phyloP scores from a whole-genome alignment of 495 filamentous ascomycete species.

The Bombardia bombarda region DNA sequence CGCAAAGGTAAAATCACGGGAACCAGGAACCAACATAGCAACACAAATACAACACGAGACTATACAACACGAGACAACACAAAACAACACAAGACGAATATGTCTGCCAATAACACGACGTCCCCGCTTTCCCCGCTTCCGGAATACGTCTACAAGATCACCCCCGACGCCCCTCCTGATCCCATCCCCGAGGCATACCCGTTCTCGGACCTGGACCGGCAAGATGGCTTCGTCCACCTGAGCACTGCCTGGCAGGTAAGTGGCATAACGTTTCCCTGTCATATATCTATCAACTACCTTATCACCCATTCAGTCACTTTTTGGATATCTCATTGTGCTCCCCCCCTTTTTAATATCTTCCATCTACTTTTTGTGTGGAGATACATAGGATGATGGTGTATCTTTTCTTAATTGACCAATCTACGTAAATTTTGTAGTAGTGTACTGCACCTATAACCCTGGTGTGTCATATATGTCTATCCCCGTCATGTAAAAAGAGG shows the following conservation, averaged over 20 bases:
- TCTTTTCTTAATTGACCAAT: too few relatives aligned
- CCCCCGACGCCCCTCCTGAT: constrained; percentile 31
- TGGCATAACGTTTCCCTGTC: neutral
- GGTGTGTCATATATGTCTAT: neutral
- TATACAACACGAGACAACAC: neutral
- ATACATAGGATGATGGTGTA: too few relatives aligned
- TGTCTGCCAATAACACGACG: constrained; percentile 1
- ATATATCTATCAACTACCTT: neutral
- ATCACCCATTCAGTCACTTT: neutral
- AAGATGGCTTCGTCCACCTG: constrained; percentile 47
- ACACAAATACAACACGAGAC: neutral
- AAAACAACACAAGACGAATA: neutral
- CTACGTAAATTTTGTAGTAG: too few relatives aligned
- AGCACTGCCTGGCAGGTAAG: constrained; percentile 39
- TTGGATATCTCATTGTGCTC: too few relatives aligned
- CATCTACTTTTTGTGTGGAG: neutral
- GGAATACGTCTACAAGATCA: constrained; percentile 44
- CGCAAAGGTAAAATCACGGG: too few relatives aligned
- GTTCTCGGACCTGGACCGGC: constrained; percentile 40
- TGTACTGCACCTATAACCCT: too few relatives aligned
- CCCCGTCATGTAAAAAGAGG: neutral
- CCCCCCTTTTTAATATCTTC: neutral
- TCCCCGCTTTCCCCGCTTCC: constrained; percentile 28
- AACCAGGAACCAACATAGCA: neutral
- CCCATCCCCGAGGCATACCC: constrained; percentile 41